Base-by-base conservation (phyloP, 768 basidiomycete genomes). In the Suillus variegatus region DNA sequence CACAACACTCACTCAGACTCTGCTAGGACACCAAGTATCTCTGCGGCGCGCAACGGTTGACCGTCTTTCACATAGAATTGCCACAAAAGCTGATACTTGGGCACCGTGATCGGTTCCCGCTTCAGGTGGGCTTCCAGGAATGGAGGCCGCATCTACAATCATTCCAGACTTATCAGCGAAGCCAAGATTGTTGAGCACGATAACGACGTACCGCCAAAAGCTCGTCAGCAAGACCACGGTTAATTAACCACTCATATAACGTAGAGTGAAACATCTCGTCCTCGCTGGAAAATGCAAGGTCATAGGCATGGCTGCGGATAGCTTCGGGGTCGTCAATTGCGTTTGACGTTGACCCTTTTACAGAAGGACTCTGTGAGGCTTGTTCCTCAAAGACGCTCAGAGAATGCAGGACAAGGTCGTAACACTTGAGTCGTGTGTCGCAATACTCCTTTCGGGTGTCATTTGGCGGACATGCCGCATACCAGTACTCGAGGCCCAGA, bases 61-160 rank as follows among this genome's bases (percentile, higher is more conserved):
- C 91, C 91, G 69, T 93, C 91, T 71, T 97, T 93, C 61, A 97
- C 95, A 73, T 97, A 97, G 78, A 94, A 98, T 72, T 98, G 94
- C 97, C 97, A 99, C 3, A 99, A 81, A 2, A 99, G 79, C 71
- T 99, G 93, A 72, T 85, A 88, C 74, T 95, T 95, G 68, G 91
- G 85, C 18, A 92, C 88, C 1, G 90, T 90, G 1, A 84, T 78
- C 22, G 95, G 95, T 64, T 94, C 92, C 61, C 92, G 86, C 68
- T 85, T 84, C 36, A 99, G 86, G 78, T 96, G 94, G 6, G 89
- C 87, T 75, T 97, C 97, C 57, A 99, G 86, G 78, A 91, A 97
- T 20, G 87, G 82, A 0, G 95, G 94, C 49, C 92, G 87, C 82
- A 94, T 89, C 93, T 95, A 71, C 60, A 57, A 54, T 64, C 25